These are phyloP conservation scores for Panus rudis DNA, from an alignment of 768 basidiomycete genomes.

Conservation along the genomic window DNA sequence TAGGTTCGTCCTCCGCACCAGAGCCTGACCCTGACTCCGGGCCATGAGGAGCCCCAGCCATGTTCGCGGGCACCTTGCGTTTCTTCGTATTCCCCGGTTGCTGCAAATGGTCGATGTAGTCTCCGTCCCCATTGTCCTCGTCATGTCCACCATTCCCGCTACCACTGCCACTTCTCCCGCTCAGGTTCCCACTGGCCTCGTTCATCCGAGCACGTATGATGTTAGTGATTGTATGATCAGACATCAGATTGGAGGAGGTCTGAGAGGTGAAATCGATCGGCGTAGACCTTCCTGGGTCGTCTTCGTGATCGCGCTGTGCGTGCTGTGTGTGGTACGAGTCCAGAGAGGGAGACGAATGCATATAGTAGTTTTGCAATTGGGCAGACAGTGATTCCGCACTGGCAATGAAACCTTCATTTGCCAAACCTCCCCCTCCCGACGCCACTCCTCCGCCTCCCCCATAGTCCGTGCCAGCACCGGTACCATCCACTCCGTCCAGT, in stretches of 20 bases:
- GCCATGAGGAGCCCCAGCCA: slow-evolving; percentile 32
- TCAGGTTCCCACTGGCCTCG: slow-evolving; percentile 26
- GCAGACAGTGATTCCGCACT: slow-evolving; percentile 53
- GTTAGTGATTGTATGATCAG: neutral
- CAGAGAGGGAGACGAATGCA: no score
- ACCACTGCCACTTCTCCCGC: slow-evolving; percentile 28
- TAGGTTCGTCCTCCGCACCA: slow-evolving; percentile 36
- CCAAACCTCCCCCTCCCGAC: no score
- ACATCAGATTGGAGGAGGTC: neutral
- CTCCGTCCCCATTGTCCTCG: slow-evolving; percentile 51
- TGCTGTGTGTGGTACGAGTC: no score
- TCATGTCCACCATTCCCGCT: slow-evolving; percentile 44
- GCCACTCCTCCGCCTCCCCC: no score
- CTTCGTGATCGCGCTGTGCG: slow-evolving; percentile 15
- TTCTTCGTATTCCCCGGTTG: slow-evolving; percentile 86
- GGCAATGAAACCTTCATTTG: no score
- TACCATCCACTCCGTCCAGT: slow-evolving; percentile 16
- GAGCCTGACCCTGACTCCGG: slow-evolving; percentile 36
- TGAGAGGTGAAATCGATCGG: slow-evolving; percentile 21
- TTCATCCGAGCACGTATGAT: slow-evolving; percentile 11
- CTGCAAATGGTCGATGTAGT: slow-evolving; percentile 61
- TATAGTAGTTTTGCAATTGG: slow-evolving; percentile 57
- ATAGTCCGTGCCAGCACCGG: slow-evolving; percentile 40
- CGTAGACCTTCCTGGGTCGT: slow-evolving; percentile 7
- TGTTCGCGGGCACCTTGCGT: slow-evolving; percentile 74